phyloP scores from a whole-genome alignment of 805 yeast species.

The Wickerhamomyces bisporus region DNA sequence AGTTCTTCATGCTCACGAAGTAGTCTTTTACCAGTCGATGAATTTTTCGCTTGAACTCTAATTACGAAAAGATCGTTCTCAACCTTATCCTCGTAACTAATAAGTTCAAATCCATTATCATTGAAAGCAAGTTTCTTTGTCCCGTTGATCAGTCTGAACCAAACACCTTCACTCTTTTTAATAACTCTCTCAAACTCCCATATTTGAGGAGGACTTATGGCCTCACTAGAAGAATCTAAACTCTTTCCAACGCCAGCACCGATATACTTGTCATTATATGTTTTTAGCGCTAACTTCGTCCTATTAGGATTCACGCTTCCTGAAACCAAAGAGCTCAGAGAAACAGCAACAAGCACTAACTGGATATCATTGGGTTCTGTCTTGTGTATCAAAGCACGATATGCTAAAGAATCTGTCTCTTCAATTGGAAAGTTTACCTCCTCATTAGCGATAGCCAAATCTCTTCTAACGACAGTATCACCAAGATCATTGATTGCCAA shows the following conservation, averaged over 20 bases:
- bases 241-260: conserved; percentile 12
- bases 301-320: conserved; percentile 6
- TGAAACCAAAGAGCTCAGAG: conserved; percentile 7
- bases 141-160: conserved; percentile 19
- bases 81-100: conserved; percentile 4
- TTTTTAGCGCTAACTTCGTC: conserved; percentile 23
- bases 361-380: conserved; percentile 27
- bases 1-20: conserved; percentile 11
- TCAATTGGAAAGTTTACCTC: conserved; percentile 7
- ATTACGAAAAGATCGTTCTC: conserved; percentile 10
- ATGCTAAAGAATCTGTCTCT: conserved; percentile 3
- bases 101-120: conserved; percentile 2
- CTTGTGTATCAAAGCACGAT: conserved; percentile 8
- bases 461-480: not conserved
- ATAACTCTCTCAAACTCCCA: conserved; percentile 17
- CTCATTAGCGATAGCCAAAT: not conserved
- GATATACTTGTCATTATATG: conserved; percentile 24
- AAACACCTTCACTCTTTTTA: conserved; percentile 7
- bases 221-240: conserved; percentile 25
- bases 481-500: conserved; percentile 4
- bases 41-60: conserved; percentile 17
- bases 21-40: conserved; percentile 9
- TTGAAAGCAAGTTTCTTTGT: conserved; percentile 9
- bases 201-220: conserved; percentile 28
- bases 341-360: conserved; percentile 28